phyloP scores from a whole-genome alignment of 805 yeast species.

The Teunomyces gatunensis region DNA sequence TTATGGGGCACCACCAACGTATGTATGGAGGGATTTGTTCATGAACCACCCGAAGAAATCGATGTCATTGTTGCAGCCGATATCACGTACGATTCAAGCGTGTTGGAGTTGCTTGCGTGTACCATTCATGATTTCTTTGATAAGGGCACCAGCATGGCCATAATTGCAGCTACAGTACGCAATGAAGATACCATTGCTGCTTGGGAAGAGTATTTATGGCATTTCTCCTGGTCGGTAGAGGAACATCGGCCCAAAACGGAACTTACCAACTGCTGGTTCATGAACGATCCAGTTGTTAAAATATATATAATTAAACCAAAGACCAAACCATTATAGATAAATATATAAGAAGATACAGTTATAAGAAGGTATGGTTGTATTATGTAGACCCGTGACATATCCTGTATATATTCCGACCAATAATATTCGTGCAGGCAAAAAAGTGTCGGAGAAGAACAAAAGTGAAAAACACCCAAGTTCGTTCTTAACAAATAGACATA shows the following conservation, averaged over 20 bases:
- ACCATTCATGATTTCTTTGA: conserved; percentile 43
- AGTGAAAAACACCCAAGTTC: conserved; percentile 3
- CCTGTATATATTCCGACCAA: conserved; percentile 8
- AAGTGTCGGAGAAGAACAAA: conserved; percentile 4
- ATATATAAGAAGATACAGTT: too few species aligned
- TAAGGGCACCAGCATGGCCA: conserved; percentile 25
- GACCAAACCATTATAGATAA: neutral
- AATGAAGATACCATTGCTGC: conserved; percentile 39
- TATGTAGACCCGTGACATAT: neutral
- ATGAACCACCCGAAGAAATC: conserved; percentile 24
- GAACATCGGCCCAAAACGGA: neutral
- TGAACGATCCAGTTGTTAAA: conserved; percentile 10
- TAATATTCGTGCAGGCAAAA: conserved; percentile 5
- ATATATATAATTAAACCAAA: conserved; percentile 5
- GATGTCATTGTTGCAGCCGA: conserved; percentile 78
- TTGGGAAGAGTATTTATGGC: conserved; percentile 26
- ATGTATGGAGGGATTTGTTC: conserved; percentile 39
- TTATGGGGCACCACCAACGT: conserved; percentile 54
- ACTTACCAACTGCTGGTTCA: conserved; percentile 18
- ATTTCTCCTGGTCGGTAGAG: neutral
- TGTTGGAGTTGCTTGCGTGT: conserved; percentile 53
- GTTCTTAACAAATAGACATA: conserved; percentile 5
- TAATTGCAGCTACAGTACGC: conserved; percentile 75
- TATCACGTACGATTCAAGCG: conserved; percentile 73
- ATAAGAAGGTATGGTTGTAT: too few species aligned